phyloP scores from a whole-genome alignment of 768 basidiomycete species.

The Daedaleopsis sinensis region DNA sequence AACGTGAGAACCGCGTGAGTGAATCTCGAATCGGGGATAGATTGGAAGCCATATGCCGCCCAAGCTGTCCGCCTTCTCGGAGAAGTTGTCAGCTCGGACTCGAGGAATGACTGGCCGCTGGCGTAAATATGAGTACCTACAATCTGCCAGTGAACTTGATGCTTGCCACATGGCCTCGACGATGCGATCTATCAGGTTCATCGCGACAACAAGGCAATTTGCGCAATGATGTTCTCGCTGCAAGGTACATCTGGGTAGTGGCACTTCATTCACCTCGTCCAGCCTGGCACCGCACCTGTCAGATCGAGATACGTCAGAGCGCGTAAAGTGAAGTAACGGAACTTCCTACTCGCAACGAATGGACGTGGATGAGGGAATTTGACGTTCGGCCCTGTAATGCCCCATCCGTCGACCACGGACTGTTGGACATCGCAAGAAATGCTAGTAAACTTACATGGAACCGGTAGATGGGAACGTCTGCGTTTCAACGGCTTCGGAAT shows the following conservation, averaged over 20 bases:
- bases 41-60: not conserved
- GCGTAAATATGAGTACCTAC: too few relatives aligned
- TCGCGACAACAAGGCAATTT: too few relatives aligned
- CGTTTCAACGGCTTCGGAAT: too few relatives aligned
- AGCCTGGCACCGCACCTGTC: not conserved
- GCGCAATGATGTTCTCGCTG: too few relatives aligned
- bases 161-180: too few relatives aligned
- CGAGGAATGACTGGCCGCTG: not conserved
- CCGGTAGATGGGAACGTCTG: not conserved
- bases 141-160: too few relatives aligned
- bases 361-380: not conserved
- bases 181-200: too few relatives aligned
- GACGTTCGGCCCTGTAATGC: not conserved
- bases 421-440: conserved; percentile 5
- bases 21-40: not conserved
- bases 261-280: not conserved
- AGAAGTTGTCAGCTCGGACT: conserved; percentile 14
- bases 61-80: conserved; percentile 10
- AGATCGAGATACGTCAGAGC: not conserved
- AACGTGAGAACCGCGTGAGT: not conserved
- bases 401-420: conserved; percentile 13
- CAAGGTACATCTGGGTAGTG: not conserved
- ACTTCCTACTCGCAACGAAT: not conserved
- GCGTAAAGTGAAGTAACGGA: not conserved
- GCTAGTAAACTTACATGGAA: not conserved